These are phyloP conservation scores for Leccinum olivaceopallidum DNA, from an alignment of 768 basidiomycete species.

Conservation along the genomic window DNA sequence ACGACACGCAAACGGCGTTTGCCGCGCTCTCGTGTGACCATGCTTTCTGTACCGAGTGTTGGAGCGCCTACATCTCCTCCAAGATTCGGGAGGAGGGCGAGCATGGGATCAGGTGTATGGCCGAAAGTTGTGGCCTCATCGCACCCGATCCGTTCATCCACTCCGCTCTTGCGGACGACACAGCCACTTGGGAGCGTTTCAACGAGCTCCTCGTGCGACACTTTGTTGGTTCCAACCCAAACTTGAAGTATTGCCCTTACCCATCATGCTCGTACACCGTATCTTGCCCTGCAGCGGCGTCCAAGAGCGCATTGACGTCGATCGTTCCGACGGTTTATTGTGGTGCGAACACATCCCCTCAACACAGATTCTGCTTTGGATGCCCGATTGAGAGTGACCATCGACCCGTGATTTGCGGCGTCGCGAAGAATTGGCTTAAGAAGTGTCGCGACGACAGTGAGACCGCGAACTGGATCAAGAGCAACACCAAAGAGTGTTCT, in stretches of 20 bases:
- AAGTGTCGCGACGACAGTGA: slow-evolving; percentile 98
- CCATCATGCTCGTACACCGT: slow-evolving; percentile 95
- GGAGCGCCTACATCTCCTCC: slow-evolving; percentile 74
- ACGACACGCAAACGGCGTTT: slow-evolving; percentile 68
- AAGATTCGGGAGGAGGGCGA: slow-evolving; percentile 87
- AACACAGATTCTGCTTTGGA: slow-evolving; percentile 92
- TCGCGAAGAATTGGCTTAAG: slow-evolving; percentile 92
- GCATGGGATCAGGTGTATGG: slow-evolving; percentile 75
- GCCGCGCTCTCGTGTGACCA: slow-evolving; percentile 83
- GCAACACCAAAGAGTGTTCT: slow-evolving; percentile 97
- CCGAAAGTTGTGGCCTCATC: slow-evolving; percentile 67
- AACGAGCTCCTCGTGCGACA: slow-evolving; percentile 86
- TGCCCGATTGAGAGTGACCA: slow-evolving; percentile 89
- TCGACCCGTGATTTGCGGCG: slow-evolving; percentile 84
- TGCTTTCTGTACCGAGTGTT: slow-evolving; percentile 80
- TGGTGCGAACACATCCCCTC: slow-evolving; percentile 56
- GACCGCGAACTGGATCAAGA: slow-evolving; percentile 99
- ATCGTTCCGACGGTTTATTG: slow-evolving; percentile 91
- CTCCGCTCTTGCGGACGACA: slow-evolving; percentile 55
- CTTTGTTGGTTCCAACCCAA: slow-evolving; percentile 82
- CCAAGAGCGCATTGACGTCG: slow-evolving; percentile 68
- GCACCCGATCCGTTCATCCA: slow-evolving; percentile 64
- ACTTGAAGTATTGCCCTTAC: slow-evolving; percentile 93
- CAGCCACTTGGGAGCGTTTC: slow-evolving; percentile 65
- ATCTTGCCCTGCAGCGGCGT: slow-evolving; percentile 79